phyloP scores from a whole-genome alignment of 148 eudicot species.

The Tetragonia tetragonoides region DNA sequence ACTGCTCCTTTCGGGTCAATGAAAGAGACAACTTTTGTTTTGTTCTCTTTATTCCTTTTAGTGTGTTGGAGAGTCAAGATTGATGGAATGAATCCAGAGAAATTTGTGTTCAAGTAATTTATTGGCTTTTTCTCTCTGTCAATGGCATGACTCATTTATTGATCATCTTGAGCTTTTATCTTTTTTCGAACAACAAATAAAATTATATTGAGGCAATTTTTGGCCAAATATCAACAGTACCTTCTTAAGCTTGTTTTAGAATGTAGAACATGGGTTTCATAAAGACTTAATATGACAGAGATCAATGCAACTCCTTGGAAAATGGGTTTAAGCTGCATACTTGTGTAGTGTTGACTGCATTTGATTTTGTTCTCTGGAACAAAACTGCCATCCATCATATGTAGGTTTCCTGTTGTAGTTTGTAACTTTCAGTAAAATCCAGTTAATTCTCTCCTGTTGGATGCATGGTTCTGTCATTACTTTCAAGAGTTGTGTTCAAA shows the following conservation, averaged over 20 bases:
- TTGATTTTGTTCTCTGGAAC: too few relatives aligned
- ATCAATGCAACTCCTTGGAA: too few relatives aligned
- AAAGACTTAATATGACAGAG: background rate
- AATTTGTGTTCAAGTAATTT: background rate
- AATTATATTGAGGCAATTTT: too few relatives aligned
- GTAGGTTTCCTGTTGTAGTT: too few relatives aligned
- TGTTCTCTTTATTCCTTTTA: constrained; percentile 3
- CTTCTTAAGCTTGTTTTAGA: background rate
- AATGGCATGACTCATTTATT: background rate
- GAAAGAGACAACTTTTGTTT: background rate
- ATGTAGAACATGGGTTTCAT: background rate
- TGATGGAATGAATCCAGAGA: background rate
- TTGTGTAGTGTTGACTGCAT: too few relatives aligned
- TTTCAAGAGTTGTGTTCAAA: background rate
- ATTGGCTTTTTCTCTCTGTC: background rate
- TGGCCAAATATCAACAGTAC: too few relatives aligned
- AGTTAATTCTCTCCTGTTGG: background rate
- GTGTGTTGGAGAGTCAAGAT: background rate
- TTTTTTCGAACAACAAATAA: too few relatives aligned
- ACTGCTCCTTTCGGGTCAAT: background rate
- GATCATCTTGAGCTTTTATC: background rate
- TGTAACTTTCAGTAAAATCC: too few relatives aligned
- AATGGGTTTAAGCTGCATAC: too few relatives aligned
- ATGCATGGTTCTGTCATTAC: background rate
- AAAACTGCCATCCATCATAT: too few relatives aligned